Conservation (phyloP, 495 filamentous ascomycete genomes). For the Tuber borchii region DNA sequence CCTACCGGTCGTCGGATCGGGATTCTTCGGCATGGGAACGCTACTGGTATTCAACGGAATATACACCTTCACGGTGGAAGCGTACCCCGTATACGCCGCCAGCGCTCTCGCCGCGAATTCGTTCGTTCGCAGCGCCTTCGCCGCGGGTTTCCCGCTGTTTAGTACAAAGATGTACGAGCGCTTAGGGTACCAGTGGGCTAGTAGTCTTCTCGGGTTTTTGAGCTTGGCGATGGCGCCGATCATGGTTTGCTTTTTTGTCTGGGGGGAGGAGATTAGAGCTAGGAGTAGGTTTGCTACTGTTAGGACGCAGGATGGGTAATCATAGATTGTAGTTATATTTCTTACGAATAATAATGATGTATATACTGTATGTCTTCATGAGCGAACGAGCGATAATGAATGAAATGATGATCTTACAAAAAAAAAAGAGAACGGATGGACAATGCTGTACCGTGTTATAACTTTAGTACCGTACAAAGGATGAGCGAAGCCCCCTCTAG, state of each 20-base stretch:
- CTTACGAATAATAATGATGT: background rate
- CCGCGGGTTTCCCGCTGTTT: conserved; percentile 68
- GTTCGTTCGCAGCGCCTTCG: conserved; percentile 75
- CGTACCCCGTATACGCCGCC: conserved; percentile 85
- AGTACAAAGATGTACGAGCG: conserved; percentile 57
- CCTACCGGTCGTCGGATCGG: conserved; percentile 57
- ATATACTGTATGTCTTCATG: background rate
- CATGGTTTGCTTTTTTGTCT: conserved; percentile 34
- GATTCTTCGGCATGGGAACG: conserved; percentile 71
- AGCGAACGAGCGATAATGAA: background rate
- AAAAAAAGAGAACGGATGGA: background rate
- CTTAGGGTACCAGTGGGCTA: conserved; percentile 67
- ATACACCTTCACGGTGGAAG: conserved; percentile 92
- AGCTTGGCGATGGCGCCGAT: conserved; percentile 59
- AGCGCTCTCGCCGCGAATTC: conserved; percentile 82
- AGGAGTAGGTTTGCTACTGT: conserved; percentile 51
- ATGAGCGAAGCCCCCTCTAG: background rate
- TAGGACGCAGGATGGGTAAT: background rate
- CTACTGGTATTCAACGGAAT: conserved; percentile 74
- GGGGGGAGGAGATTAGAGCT: conserved; percentile 47
- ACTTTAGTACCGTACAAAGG: background rate
- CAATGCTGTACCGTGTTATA: background rate
- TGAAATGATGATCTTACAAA: too few relatives aligned
- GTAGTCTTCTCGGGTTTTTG: conserved; percentile 61
- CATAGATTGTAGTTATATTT: background rate